phyloP scores from a whole-genome alignment of 495 filamentous ascomycete species.

The Hypoxylon trugodes region DNA sequence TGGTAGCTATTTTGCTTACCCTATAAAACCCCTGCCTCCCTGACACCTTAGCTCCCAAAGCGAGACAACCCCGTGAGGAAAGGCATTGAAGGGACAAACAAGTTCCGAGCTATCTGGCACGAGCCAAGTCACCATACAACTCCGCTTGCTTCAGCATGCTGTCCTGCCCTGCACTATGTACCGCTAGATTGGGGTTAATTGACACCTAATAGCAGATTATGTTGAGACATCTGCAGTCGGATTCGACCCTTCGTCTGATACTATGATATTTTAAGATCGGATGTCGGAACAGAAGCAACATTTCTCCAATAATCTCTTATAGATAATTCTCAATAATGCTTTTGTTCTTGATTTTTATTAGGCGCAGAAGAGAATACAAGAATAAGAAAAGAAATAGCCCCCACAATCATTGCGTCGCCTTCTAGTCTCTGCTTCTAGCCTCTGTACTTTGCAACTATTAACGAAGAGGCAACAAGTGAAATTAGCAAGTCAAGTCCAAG shows the following conservation, averaged over 20 bases:
- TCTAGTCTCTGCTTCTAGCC: neutral
- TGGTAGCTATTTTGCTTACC: constrained; percentile 17
- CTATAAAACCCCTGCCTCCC: constrained; percentile 25
- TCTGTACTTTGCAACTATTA: constrained; percentile 12
- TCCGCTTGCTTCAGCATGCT: constrained; percentile 26
- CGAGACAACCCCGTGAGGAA: constrained; percentile 37
- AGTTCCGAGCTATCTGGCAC: constrained; percentile 41
- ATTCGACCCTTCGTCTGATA: constrained; percentile 17
- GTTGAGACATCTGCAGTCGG: constrained; percentile 26
- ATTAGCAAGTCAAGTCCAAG: constrained; percentile 29
- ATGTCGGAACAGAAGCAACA: constrained; percentile 15
- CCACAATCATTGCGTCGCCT: no score
- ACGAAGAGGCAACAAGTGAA: constrained; percentile 4
- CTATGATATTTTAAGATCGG: constrained; percentile 11
- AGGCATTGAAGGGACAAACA: constrained; percentile 34
- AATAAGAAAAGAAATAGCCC: no score
- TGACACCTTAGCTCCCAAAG: constrained; percentile 38
- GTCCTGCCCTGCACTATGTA: neutral
- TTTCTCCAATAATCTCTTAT: no score
- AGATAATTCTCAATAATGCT: no score
- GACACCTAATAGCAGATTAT: constrained; percentile 4
- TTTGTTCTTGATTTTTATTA: no score
- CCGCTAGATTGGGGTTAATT: constrained; percentile 12
- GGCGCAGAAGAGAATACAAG: no score
- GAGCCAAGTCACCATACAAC: constrained; percentile 35